phyloP scores from a whole-genome alignment of 1,284 basidiomycete genomes.

The Melampsora larici-populina region DNA sequence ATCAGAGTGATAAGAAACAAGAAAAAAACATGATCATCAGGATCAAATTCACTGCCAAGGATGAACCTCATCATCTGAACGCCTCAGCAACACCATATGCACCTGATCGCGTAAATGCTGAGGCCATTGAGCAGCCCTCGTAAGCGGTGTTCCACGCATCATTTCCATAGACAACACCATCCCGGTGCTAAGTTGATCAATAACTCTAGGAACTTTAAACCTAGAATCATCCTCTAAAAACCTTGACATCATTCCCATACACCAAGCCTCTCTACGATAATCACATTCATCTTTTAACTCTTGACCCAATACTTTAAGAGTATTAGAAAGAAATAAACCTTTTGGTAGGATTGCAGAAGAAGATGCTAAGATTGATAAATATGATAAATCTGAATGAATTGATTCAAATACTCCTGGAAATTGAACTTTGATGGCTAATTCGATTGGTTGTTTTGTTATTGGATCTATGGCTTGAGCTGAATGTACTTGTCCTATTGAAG shows the following conservation, averaged over 20 bases:
- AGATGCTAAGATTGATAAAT: conserved; percentile 76
- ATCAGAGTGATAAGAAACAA: conserved; percentile 1
- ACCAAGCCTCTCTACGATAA: conserved; percentile 80
- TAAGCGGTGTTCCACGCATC: conserved; percentile 77
- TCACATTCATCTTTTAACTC: conserved; percentile 95
- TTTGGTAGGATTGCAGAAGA: conserved; percentile 77
- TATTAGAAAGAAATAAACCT: conserved; percentile 84
- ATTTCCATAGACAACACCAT: conserved; percentile 85
- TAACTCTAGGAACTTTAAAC: conserved; percentile 80
- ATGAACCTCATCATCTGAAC: not conserved
- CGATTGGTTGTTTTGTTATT: conserved; percentile 54
- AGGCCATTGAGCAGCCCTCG: conserved; percentile 53
- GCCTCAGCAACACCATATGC: not conserved
- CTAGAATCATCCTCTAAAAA: conserved; percentile 63
- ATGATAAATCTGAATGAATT: conserved; percentile 81
- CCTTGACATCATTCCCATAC: conserved; percentile 65
- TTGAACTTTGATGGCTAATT: conserved; percentile 89
- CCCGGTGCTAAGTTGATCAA: conserved; percentile 70
- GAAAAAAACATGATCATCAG: conserved; percentile 25
- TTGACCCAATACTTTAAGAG: conserved; percentile 78
- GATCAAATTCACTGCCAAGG: not conserved
- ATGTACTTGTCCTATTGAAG: conserved; percentile 97
- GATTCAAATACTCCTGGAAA: conserved; percentile 87
- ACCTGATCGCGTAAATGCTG: conserved; percentile 70
- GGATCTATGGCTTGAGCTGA: conserved; percentile 61